Evolutionary conservation across 164 flowering plant species (phyloP), one percentile per base, ranked within the genome.

Genomic region (Chloranthus sessilifolius): DNA sequence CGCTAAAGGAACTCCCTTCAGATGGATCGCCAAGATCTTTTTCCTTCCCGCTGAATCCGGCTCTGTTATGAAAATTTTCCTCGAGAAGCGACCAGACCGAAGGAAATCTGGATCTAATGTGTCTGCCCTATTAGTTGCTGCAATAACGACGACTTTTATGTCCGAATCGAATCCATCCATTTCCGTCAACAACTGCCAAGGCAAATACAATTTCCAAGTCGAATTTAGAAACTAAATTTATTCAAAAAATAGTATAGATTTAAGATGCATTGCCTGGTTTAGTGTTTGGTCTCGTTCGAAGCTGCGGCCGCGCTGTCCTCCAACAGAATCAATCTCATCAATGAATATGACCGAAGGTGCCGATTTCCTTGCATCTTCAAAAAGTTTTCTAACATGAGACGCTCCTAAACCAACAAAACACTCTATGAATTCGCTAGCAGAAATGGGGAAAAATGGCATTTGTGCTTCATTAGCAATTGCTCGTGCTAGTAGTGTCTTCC

Each of bases 401-500:
- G 99, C 99, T 44, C 99, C 99, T 77, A 96, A 78, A 67, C 99
- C 99, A 58, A 92, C 99, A 81, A 88, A 92, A 64, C 88, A 25
- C 55, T 92, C 99, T 45, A 92, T 96, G 74, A 92, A 92, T 64
- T 92, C 99, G 71, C 96, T 92, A 19, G 99, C 99, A 64, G 96
- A 86, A 57, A 82, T 95, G 33, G 83, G 63, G 65, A 88, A 88
- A 62, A 92, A 92, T 3, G 99, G 99, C 4, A 92, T 95, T 49
- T 96, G 96, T 28, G 96, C 97, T 79, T 92, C 95, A 53, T 95
- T 96, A 61, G 95, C 96, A 58, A 92, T 96, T 22, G 99, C 96
- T 63, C 96, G 95, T 9, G 99, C 99, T 50, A 92, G 72, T 48
- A 92, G 65, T 57, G 99, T 92, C 63, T 92, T 92, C 56, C 99